Percentiles rank a stretch among this genome's conserved stretches.
phyloP scores from a whole-genome alignment of 129 eudicot species.

The Saussurea involucrata region DNA sequence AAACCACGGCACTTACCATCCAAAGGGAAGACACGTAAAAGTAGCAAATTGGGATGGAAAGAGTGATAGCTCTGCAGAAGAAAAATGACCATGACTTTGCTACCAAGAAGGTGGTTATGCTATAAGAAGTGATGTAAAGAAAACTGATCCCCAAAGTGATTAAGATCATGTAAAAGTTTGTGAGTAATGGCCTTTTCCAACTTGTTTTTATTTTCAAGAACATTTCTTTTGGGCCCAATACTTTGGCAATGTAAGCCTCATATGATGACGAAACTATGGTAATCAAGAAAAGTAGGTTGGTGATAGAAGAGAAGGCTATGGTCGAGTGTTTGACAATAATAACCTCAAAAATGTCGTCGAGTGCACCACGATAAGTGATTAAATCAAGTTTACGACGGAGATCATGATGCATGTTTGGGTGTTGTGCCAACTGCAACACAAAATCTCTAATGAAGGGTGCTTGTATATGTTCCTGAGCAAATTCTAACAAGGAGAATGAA shows the following conservation, averaged over 20 bases:
- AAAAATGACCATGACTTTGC: neutral
- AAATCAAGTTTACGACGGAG: neutral
- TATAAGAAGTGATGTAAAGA: neutral
- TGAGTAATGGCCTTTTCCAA: slow-evolving; percentile 21
- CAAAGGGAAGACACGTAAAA: slow-evolving; percentile 12
- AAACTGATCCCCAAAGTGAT: neutral
- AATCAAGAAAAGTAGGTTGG: slow-evolving; percentile 7
- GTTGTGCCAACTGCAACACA: slow-evolving; percentile 1
- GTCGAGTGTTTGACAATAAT: neutral
- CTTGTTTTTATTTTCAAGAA: slow-evolving; percentile 3
- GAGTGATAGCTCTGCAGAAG: neutral
- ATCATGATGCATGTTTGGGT: neutral
- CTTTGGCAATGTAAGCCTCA: slow-evolving; percentile 27
- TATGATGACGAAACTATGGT: slow-evolving; percentile 17
- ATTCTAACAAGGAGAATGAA: slow-evolving; percentile 8
- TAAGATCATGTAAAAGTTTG: slow-evolving; percentile 22
- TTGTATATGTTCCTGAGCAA: neutral
- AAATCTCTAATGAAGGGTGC: neutral
- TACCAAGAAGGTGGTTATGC: neutral
- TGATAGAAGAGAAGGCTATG: neutral
- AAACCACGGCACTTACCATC: slow-evolving; percentile 29
- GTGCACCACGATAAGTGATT: neutral
- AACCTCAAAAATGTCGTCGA: neutral
- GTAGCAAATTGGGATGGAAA: neutral
- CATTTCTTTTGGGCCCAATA: slow-evolving; percentile 4